Evolutionary conservation across 164 flowering plant species (phyloP), one percentile per base, ranked within the genome.

Genomic region (Akebia trifoliata): DNA sequence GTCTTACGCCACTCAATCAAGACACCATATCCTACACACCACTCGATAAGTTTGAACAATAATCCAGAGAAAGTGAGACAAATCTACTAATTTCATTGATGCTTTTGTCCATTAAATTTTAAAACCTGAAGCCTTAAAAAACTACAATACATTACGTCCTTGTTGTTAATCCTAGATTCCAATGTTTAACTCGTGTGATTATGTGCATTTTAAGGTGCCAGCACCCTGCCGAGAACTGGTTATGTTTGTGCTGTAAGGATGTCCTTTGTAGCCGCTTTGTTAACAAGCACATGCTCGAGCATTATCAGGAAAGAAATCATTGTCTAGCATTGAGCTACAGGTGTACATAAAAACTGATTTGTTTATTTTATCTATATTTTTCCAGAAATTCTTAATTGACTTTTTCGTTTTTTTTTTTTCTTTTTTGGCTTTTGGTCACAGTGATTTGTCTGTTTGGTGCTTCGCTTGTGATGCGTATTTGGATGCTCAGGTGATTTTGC

Each of bases 371-470:
- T 4, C 6, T 11, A 4, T 30, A 15, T 12, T 30, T 45, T 26
- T 29, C 1, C 10, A 57, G 3, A 11, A 24, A 12, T 45, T 20
- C 14, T 8, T 31, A 57, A 6, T 9, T 29, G 11, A n/a, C 6
- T 15, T n/a, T 6, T 49, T 50, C 17, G 3, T 50, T 2, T 15
- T 29, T 6, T n/a, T 50, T n/a, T 30, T 20, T 3, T 42, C 37
- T 15, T 44, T 17, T 11, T 46, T 29, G 11, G 8, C 34, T 29
- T 43, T 22, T 55, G 32, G 50, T 58, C 59, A 29, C 92, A 92
- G 96, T 74, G 96, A 92, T 71, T 68, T 92, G 60, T 92, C 96
- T 10, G 91, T 86, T 48, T 92, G 98, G 98, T 92, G 96, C 53
- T 91, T 83, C 70, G 63, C 75, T 7, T 92, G 98, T 29, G 85